Conservation (phyloP, 331 rosid genomes). For the Erythrophleum ivorense region DNA sequence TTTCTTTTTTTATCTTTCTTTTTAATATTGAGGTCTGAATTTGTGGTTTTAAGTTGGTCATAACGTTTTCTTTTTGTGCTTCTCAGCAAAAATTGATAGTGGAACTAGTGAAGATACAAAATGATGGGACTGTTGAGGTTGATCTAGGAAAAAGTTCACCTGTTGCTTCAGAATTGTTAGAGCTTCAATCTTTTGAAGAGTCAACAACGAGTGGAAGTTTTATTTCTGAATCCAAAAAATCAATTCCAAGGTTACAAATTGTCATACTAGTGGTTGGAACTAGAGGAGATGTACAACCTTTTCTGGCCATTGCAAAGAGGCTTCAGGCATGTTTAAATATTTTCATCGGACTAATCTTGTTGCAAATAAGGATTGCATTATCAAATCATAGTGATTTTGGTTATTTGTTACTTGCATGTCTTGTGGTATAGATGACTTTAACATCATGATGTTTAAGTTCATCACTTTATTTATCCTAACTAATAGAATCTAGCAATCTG, state of each 20-base stretch:
- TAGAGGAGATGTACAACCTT: slow-evolving; percentile 96
- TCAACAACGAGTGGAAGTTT: slow-evolving; percentile 42
- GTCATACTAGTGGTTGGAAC: slow-evolving; percentile 98
- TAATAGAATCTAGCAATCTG: background rate
- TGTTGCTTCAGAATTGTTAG: slow-evolving; percentile 84
- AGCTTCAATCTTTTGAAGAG: slow-evolving; percentile 64
- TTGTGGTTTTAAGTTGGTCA: slow-evolving; percentile 34
- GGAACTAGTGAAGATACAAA: slow-evolving; percentile 88
- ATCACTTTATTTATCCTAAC: slow-evolving; percentile 22
- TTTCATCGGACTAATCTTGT: slow-evolving; percentile 30
- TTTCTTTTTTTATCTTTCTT: slow-evolving; percentile 7
- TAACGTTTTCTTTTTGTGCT: slow-evolving; percentile 43
- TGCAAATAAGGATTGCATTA: slow-evolving; percentile 24
- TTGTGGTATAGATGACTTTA: slow-evolving; percentile 11
- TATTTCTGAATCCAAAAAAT: slow-evolving; percentile 49
- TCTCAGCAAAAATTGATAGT: slow-evolving; percentile 71
- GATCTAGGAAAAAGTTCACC: slow-evolving; percentile 70
- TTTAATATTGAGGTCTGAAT: slow-evolving; percentile 21
- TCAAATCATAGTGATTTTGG: slow-evolving; percentile 19
- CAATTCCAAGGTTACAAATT: slow-evolving; percentile 83
- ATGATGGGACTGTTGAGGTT: slow-evolving; percentile 92
- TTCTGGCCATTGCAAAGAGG: slow-evolving; percentile 90
- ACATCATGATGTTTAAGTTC: background rate
- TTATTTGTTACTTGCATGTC: slow-evolving; percentile 22
- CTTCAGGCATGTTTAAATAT: slow-evolving; percentile 77